Evolutionary conservation across 2,329 filamentous ascomycete genomes (phyloP), one percentile per base, ranked within the genome.

Genomic region (Pezicula radicicola): DNA sequence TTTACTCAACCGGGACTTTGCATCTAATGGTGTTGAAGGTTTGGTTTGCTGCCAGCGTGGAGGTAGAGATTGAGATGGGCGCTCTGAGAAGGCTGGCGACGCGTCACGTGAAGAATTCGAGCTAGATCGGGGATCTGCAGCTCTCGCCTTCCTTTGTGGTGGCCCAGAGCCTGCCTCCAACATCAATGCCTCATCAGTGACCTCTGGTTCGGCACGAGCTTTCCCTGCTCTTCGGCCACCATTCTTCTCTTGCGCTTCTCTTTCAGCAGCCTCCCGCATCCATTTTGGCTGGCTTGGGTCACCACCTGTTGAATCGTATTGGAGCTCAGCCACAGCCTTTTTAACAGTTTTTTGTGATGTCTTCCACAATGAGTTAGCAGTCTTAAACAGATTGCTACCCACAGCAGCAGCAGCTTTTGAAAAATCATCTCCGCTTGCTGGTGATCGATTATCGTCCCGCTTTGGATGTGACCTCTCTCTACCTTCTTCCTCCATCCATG

Each of bases 351-450:
- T 99, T 65, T 92, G 90, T 0, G 93, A 86, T 3, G 88, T 89
- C 67, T 96, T 99, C 94, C 94, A 99, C 1, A 97, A 73, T 1
- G 90, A 93, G 60, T 95, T 96, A 2, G 94, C 94, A 3, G 92
- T 94, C 68, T 99, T 99, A 69, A 97, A 85, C 12, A 99, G 71
- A 55, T 81, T 95, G 42, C 75, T 90, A 1, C 94, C 89, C 64
- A 97, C 78, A 33, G 92, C 88, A 6, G 90, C 84, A 2, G 93
- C 93, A 41, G 87, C 80, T 64, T 93, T 91, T 15, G 89, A 77
- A 51, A 96, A 78, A 61, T 97, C 93, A 2, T 91, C 88, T 7
- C 69, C 74, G 41, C 71, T 71, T 9, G 75, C 76, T 4, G 81
- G 80, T 1, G 84, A 83, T 52, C 74, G 72, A 52, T 73, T 80